Base-by-base conservation (phyloP, 305 asterid species). In the Withania somnifera region DNA sequence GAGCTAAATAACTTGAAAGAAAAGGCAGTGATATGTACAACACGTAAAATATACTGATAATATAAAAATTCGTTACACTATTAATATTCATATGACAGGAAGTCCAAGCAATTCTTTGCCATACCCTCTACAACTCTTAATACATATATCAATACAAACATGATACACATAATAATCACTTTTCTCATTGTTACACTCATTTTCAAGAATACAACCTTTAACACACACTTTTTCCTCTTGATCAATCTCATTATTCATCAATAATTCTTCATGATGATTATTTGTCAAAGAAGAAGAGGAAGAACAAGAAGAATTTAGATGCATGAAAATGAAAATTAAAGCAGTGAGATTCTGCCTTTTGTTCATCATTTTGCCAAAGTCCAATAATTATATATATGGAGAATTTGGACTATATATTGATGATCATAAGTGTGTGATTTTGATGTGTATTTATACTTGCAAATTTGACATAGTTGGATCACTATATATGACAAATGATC, bases 111-210 rank as follows among this genome's bases (percentile, higher is more conserved):
- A 7, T 73, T 47, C n/a, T 75, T 75, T 75, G 2, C 28, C 45
- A 17, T 26, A 26, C 3, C 79, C 79, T 50, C 79, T 75, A 30
- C 61, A 75, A 30, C 28, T 50, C 26, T 75, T 75, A 2, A 47
- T 75, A 75, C 79, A 75, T 15, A 26, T 0, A 75, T 75, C 61
- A 2, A 75, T 28, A 75, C 79, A 75, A 47, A 75, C 61, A 75
- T 75, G 61, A 28, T 75, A 75, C n/a, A 75, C 79, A 50, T 47
- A 75, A 50, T 47, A 75, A 75, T 75, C 79, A 75, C 1, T 75
- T 75, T 5, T 75, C 42, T 75, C 61, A 47, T 26, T 50, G 3
- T 73, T 15, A 50, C 79, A 75, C 56, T 73, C 61, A 50, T 75
- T 75, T 50, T 75, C 61, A 75, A 26, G 2, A 75, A 47, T 75